Conservation (phyloP, 768 basidiomycete species). For the Russula compacta region DNA sequence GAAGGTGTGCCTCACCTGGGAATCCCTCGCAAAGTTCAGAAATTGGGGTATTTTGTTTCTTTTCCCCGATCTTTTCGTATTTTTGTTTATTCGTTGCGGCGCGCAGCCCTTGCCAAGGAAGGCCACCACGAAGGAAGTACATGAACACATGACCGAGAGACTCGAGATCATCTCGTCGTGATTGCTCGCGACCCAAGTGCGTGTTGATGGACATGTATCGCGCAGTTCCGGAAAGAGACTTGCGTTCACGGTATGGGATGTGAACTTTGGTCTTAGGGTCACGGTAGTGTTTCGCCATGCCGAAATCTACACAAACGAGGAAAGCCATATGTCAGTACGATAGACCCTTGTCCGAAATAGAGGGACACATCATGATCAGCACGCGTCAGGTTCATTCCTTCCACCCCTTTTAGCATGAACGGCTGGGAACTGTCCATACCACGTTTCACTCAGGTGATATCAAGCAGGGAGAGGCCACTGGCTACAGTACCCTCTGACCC, state of each 20-base stretch:
- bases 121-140: constrained; percentile 94
- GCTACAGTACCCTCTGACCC: background rate
- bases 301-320: constrained; percentile 60
- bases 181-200: constrained; percentile 91
- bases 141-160: constrained; percentile 98
- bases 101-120: constrained; percentile 97
- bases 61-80: constrained; percentile 99
- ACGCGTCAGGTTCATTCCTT: background rate
- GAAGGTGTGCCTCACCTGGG: constrained; percentile 55
- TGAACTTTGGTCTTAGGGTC: constrained; percentile 97
- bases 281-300: constrained; percentile 99
- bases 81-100: constrained; percentile 99
- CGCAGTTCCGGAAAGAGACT: constrained; percentile 92
- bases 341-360: background rate
- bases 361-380: background rate
- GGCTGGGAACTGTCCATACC: background rate
- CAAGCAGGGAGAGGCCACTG: background rate
- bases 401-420: background rate
- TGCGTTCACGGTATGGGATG: constrained; percentile 98
- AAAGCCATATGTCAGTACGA: constrained; percentile 13
- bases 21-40: constrained; percentile 93
- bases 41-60: constrained; percentile 92
- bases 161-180: constrained; percentile 91
- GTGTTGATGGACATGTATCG: constrained; percentile 99
- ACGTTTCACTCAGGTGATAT: background rate